phyloP scores from a whole-genome alignment of 179 eudicot genomes.

The Heliamphora pulchella region DNA sequence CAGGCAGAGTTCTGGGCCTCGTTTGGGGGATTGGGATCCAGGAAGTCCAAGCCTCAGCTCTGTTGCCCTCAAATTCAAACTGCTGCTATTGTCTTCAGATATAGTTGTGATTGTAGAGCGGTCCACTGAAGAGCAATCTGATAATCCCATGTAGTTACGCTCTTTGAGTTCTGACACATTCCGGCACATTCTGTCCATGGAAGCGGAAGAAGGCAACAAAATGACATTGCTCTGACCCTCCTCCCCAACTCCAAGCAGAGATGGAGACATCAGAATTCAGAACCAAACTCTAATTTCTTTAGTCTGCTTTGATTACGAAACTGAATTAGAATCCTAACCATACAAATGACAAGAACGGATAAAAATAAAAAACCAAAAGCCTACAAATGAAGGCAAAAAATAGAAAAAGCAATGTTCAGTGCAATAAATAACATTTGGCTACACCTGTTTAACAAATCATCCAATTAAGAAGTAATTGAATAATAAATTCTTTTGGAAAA shows the following conservation, averaged over 20 bases:
- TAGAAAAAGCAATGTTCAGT: neutral
- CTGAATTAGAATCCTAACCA: constrained; percentile 7
- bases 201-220: constrained; percentile 39
- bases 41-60: constrained; percentile 76
- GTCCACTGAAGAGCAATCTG: constrained; percentile 73
- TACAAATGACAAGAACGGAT: neutral
- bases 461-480: neutral
- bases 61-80: constrained; percentile 48
- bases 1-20: constrained; percentile 36
- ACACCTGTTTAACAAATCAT: neutral
- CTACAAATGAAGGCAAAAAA: neutral
- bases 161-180: constrained; percentile 35
- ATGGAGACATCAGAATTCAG: constrained; percentile 50
- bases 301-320: neutral
- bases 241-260: constrained; percentile 43
- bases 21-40: constrained; percentile 57
- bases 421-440: constrained; percentile 3
- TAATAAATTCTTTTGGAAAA: neutral
- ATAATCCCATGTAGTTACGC: constrained; percentile 59
- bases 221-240: constrained; percentile 38
- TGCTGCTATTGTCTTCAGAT: constrained; percentile 31
- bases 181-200: constrained; percentile 25
- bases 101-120: constrained; percentile 44
- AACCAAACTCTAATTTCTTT: constrained; percentile 5
- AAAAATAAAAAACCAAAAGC: neutral